A percentile compares a stretch with the other conserved stretches of the same genome.
These are phyloP conservation scores for Fragaria iinumae DNA, from an alignment of 306 rosid genomes.

Conservation along the genomic window DNA sequence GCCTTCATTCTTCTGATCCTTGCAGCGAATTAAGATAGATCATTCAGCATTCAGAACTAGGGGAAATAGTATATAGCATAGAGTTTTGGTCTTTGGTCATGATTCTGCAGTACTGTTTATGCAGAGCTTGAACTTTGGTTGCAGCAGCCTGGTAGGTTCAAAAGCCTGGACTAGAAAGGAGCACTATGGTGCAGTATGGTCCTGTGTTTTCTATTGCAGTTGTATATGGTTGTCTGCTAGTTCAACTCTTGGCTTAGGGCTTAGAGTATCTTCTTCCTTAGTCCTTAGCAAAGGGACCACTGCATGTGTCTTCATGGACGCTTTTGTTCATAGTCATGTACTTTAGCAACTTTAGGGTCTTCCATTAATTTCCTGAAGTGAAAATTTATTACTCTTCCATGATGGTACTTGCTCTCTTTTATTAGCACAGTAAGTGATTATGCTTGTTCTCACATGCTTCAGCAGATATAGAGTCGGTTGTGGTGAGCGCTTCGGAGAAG, in stretches of 20 bases:
- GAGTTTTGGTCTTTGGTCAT: not conserved
- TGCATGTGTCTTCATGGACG: constrained; percentile 13
- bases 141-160: not conserved
- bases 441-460: constrained; percentile 9
- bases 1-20: not conserved
- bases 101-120: not conserved
- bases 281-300: constrained; percentile 16
- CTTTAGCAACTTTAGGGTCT: not conserved
- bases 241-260: not conserved
- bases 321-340: not conserved
- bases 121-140: constrained; percentile 10
- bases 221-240: not conserved
- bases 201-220: not conserved
- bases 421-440: not conserved
- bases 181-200: not conserved
- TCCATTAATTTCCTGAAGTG: not conserved
- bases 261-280: not conserved
- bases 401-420: not conserved
- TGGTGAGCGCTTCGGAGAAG: constrained; percentile 65
- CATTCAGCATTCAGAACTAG: not conserved
- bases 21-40: not conserved
- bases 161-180: not conserved
- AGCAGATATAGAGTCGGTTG: constrained; percentile 67
- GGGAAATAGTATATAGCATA: not conserved
- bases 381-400: not conserved